These are phyloP conservation scores for Suhomyces taliae DNA, from an alignment of 1,139 yeast genomes.

Conservation along the genomic window DNA sequence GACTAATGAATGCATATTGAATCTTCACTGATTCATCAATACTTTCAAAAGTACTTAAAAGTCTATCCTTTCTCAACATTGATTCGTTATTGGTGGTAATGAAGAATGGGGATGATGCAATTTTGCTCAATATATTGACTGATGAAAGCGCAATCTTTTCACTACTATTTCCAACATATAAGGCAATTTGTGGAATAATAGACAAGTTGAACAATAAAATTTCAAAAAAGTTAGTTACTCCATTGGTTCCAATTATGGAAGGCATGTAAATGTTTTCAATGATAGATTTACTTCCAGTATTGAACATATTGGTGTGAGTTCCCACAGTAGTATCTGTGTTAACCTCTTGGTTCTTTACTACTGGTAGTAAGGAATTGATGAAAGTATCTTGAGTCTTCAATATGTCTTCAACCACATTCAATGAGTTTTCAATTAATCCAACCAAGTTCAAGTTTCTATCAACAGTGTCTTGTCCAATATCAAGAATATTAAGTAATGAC, in stretches of 20 bases:
- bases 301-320: constrained; percentile 5
- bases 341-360: constrained; percentile 23
- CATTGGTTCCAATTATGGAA: constrained; percentile 57
- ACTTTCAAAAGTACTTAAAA: constrained; percentile 71
- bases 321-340: constrained; percentile 1
- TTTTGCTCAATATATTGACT: constrained; percentile 50
- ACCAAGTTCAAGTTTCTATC: constrained; percentile 31
- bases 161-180: constrained; percentile 62
- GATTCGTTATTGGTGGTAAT: constrained; percentile 36
- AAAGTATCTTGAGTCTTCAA: constrained; percentile 54
- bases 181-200: constrained; percentile 65
- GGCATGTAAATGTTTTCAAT: constrained; percentile 55
- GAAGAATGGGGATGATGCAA: constrained; percentile 54
- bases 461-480: constrained; percentile 54
- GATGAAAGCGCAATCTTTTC: constrained; percentile 52
- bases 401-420: constrained; percentile 49
- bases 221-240: constrained; percentile 65
- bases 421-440: constrained; percentile 24
- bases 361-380: constrained; percentile 26
- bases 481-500: constrained; percentile 55
- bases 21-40: constrained; percentile 73
- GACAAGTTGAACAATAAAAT: constrained; percentile 68
- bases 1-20: constrained; percentile 70
- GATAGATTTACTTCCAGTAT: constrained; percentile 28
- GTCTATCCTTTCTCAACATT: constrained; percentile 54